Base-by-base conservation (phyloP, 495 filamentous ascomycete species). In the Evansstolkia leycettana region DNA sequence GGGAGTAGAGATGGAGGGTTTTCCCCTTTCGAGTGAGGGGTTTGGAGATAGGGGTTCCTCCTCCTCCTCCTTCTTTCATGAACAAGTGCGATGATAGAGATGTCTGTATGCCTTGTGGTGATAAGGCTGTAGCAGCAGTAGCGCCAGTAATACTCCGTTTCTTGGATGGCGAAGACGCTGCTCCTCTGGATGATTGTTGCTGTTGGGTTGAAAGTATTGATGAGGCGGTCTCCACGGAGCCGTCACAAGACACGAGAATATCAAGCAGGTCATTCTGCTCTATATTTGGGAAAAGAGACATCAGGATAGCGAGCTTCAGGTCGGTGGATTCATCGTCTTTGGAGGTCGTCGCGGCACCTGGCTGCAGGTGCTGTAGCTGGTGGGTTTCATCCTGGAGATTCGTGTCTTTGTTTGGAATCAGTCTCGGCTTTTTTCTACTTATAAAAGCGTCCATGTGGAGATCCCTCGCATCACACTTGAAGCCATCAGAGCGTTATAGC, bases 1-100 rank as follows among this genome's bases (percentile, higher is more conserved):
- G 82, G 19, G 80, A 68, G 46, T 75, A 95, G 0, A 96, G 69
- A 52, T 88, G 80, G 6, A 94, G 55, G 0, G 88, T 94, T 42
- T 75, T 63, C 8, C 87, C 90, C 48, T 82, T 94, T 40, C 73
- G 76, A 4, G 80, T 80, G 19, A 78, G 54, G 0, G 62, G 45
- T 5, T 12, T 29, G 24, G 45, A 40, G 12, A 33, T 35, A 5
- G 43, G 29, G 6, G 27, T 29, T 12, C 45, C 24, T 26, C 54
- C 28, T 15, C 14, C 15, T 3, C 10, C 36, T 26, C 14, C 28
- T n/a, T 29, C 16, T n/a, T 17, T 23, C 20, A 23, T 4, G 20
- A 23, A 23, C 20, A 9, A 9, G 20, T n/a, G n/a, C n/a, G n/a
- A n/a, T n/a, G n/a, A n/a, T n/a, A 23, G 20, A 9, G 20, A 23